These are phyloP conservation scores for Geotrichum restrictum DNA, from an alignment of 1,139 yeast species.

Conservation along the genomic window DNA sequence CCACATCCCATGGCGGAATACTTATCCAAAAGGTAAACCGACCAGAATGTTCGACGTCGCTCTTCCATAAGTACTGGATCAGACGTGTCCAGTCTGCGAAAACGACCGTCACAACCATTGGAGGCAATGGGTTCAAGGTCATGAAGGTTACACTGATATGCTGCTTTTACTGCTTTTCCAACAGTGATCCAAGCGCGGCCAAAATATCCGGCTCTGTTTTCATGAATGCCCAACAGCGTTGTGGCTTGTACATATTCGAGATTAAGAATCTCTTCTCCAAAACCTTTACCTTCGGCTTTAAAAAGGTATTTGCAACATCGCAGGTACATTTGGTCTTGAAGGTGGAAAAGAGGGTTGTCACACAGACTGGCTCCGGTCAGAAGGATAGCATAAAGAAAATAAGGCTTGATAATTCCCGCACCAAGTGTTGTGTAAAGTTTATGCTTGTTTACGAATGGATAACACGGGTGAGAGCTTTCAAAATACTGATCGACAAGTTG, in stretches of 20 bases:
- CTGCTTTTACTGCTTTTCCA: conserved; percentile 32
- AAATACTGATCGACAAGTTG: conserved; percentile 30
- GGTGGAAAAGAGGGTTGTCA: conserved; percentile 21
- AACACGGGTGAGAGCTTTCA: conserved; percentile 21
- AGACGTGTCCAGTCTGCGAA: conserved; percentile 2
- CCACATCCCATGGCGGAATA: conserved; percentile 33
- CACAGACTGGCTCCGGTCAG: conserved; percentile 30
- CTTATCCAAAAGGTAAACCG: conserved; percentile 29
- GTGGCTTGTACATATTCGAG: conserved; percentile 32
- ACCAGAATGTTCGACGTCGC: conserved; percentile 35
- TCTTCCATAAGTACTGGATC: conserved; percentile 31
- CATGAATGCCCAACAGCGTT: conserved; percentile 29
- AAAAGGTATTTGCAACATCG: conserved; percentile 30
- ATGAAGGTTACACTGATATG: conserved; percentile 30
- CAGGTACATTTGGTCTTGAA: conserved; percentile 28
- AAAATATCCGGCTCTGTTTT: conserved; percentile 30
- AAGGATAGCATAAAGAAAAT: conserved; percentile 34
- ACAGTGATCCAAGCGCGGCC: conserved; percentile 36
- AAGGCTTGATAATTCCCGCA: conserved; percentile 26
- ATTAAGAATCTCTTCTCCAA: conserved; percentile 25
- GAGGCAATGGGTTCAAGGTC: conserved; percentile 24
- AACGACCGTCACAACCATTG: background rate
- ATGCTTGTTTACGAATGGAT: conserved; percentile 28
- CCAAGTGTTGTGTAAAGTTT: conserved; percentile 23
- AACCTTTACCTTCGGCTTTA: conserved; percentile 23